Conservation (phyloP, 805 yeast genomes). For the Cyberlindnera saturnus region DNA sequence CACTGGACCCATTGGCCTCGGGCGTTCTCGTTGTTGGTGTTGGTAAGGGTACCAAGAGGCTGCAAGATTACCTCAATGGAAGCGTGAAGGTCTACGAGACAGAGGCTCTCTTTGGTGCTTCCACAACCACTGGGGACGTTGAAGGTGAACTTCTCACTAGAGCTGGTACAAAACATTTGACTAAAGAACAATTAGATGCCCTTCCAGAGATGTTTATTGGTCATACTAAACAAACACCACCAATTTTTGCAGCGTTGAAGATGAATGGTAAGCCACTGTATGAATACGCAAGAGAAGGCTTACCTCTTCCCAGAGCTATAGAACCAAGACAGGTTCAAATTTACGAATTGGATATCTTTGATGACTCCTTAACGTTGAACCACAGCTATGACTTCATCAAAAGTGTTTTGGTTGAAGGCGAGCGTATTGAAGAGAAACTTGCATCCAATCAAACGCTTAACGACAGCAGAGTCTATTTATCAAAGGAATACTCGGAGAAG, state of each 20-base stretch:
- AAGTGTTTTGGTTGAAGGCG: slow-evolving; percentile 48
- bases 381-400: slow-evolving; percentile 46
- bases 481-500: slow-evolving; percentile 48
- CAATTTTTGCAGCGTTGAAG: slow-evolving; percentile 88
- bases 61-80: slow-evolving; percentile 65
- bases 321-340: slow-evolving; percentile 68
- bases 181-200: slow-evolving; percentile 41
- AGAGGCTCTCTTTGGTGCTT: slow-evolving; percentile 78
- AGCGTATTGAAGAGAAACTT: slow-evolving; percentile 34
- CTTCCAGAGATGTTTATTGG: slow-evolving; percentile 71
- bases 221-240: slow-evolving; percentile 82
- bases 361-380: slow-evolving; percentile 45
- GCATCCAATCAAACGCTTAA: slow-evolving; percentile 41
- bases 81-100: slow-evolving; percentile 79
- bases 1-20: slow-evolving; percentile 92
- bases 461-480: slow-evolving; percentile 55
- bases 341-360: slow-evolving; percentile 43
- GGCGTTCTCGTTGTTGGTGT: slow-evolving; percentile 90
- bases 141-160: slow-evolving; percentile 75
- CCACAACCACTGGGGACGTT: slow-evolving; percentile 90
- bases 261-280: slow-evolving; percentile 92
- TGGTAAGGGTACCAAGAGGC: slow-evolving; percentile 83
- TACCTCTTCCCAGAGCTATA: slow-evolving; percentile 79
- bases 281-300: slow-evolving; percentile 87
- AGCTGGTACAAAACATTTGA: slow-evolving; percentile 51